Evolutionary conservation across 495 filamentous ascomycete genomes (phyloP).

Genomic region (Corynascus novoguineensis): DNA sequence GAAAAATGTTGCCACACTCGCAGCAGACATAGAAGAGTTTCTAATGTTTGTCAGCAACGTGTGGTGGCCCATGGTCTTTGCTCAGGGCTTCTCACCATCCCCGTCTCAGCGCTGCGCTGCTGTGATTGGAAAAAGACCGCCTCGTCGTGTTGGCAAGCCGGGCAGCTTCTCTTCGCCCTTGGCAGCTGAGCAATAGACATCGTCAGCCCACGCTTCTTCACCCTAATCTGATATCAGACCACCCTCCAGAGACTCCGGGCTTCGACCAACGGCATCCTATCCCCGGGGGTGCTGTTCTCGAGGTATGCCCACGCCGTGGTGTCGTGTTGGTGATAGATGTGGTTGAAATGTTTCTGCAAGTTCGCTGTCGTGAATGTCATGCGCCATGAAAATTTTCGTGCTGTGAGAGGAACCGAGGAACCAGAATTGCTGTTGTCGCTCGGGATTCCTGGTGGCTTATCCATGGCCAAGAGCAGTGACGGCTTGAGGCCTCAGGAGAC

Average conservation of each 20-base stretch:
- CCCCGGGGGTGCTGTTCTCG: background rate
- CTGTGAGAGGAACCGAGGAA: too few species aligned
- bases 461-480: background rate
- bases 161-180: constrained; percentile 73
- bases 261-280: background rate
- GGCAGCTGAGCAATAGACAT: constrained; percentile 67
- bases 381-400: background rate
- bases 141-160: constrained; percentile 75
- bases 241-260: constrained; percentile 3
- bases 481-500: background rate
- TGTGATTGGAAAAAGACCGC: constrained; percentile 98
- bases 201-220: constrained; percentile 28
- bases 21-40: constrained; percentile 98
- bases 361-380: background rate
- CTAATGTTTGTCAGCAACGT: constrained; percentile 44
- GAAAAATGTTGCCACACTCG: constrained; percentile 81
- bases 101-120: constrained; percentile 90
- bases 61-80: background rate
- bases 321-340: background rate
- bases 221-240: background rate
- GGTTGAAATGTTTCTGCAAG: background rate
- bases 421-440: background rate
- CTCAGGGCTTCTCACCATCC: constrained; percentile 67
- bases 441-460: background rate
- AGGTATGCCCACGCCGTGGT: background rate